Base-by-base conservation (phyloP, 2,329 filamentous ascomycete species). In the Aspergillus candidus region DNA sequence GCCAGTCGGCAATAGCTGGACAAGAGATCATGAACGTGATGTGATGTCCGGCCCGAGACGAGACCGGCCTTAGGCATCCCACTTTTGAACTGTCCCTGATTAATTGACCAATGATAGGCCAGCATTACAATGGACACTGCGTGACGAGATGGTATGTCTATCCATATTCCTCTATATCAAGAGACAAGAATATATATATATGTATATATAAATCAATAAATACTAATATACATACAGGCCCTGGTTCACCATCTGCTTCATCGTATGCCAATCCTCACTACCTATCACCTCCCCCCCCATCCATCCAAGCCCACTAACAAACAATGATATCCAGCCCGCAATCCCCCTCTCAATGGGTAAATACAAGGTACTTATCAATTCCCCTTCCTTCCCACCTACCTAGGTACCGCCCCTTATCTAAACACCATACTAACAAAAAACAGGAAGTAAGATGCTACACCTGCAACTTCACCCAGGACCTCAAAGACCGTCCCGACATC, bases 241-340 rank as follows among this genome's bases (percentile, higher is more conserved):
- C 1, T 72, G 67, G 53, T 72, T 72, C 44, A 72, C 70, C 15
- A 48, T 72, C 36, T 72, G 70, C 58, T 72, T 70, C 39, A 50
- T 72, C 49, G 65, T 67, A 58, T 52, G 64, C 33, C 38, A 31
- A 11, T 8, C 13, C 34, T 4, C 40, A 12, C 40, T 27, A 13
- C 40, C 32, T n/a, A 43, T 29, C 12, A 22, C 18, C 18, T 7
- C 6, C 4, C 8, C 8, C 22, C 22, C 22, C 7, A 22, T 27
- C 18, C 18, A 18, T 27, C 7, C 22, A 27, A 27, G 10, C 4
- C 22, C 22, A 27, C 22, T 27, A 27, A 27, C 22, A 27, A 10
- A 3, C 3, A 27, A 27, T 27, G 22, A 27, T 27, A 27, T 10
- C 11, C 30, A 70, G 67, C 67, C 67, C 32, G 41, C 64, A 38